phyloP scores from a whole-genome alignment of 1,139 yeast species.

The Lodderomyces parapsilosis region DNA sequence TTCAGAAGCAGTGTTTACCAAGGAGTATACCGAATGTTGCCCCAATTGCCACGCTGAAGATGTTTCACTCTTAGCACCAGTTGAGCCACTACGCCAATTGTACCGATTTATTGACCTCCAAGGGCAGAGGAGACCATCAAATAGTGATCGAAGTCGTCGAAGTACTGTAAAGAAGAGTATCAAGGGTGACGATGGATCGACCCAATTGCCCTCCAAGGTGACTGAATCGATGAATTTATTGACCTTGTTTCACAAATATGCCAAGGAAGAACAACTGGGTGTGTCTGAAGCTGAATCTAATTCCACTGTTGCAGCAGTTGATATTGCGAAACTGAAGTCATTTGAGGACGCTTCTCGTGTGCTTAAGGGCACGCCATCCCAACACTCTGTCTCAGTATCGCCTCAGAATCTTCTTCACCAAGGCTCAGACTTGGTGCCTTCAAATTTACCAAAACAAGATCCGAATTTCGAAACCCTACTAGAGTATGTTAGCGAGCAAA shows the following conservation, averaged over 20 bases:
- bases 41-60: constrained; percentile 45
- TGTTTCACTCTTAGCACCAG: constrained; percentile 40
- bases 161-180: constrained; percentile 25
- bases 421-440: constrained; percentile 6
- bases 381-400: constrained; percentile 15
- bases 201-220: background rate
- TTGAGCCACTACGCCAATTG: constrained; percentile 54
- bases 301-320: background rate
- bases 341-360: background rate
- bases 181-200: constrained; percentile 17
- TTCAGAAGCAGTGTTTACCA: constrained; percentile 45
- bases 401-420: constrained; percentile 13
- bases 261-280: constrained; percentile 33
- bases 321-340: constrained; percentile 6
- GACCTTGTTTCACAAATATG: constrained; percentile 40
- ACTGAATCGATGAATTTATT: constrained; percentile 36
- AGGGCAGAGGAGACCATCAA: constrained; percentile 1
- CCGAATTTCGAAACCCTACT: constrained; percentile 22
- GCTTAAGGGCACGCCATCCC: background rate
- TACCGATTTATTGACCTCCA: constrained; percentile 21
- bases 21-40: constrained; percentile 31
- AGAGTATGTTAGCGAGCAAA: constrained; percentile 36
- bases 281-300: background rate
- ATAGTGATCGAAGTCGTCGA: constrained; percentile 17
- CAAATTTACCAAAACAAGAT: background rate